Percentiles rank a stretch among this genome's conserved stretches.
Conservation (phyloP, 257 asterid species). For the Ballota nigra region DNA sequence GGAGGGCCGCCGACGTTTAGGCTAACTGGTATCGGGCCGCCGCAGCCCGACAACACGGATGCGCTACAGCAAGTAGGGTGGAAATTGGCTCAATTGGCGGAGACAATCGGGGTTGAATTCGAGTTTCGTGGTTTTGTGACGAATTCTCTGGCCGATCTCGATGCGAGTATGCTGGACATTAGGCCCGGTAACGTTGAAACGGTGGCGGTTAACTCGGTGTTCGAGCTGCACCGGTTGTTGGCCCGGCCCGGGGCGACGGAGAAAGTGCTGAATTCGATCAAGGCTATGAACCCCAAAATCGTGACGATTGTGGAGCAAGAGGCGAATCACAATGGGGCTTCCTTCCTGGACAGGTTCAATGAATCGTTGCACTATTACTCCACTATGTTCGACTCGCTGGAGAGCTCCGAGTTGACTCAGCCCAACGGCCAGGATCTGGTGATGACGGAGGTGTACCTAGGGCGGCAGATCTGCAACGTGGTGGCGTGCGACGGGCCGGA, state of each 20-base stretch:
- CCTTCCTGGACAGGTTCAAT: slow-evolving; percentile 69
- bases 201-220: slow-evolving; percentile 79
- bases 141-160: slow-evolving; percentile 68
- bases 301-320: slow-evolving; percentile 82
- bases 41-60: slow-evolving; percentile 74
- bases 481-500: slow-evolving; percentile 82
- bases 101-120: slow-evolving; percentile 63
- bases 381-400: slow-evolving; percentile 87
- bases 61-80: slow-evolving; percentile 76
- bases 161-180: slow-evolving; percentile 49
- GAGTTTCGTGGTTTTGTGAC: slow-evolving; percentile 72
- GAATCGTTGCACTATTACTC: slow-evolving; percentile 86
- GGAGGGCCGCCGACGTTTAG: slow-evolving; percentile 75
- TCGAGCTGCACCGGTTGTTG: slow-evolving; percentile 70
- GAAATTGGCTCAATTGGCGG: slow-evolving; percentile 77
- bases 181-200: slow-evolving; percentile 45
- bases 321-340: slow-evolving; percentile 65
- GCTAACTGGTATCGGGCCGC: slow-evolving; percentile 50
- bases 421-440: slow-evolving; percentile 48
- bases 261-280: slow-evolving; percentile 55
- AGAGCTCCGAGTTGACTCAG: slow-evolving; percentile 56
- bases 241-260: slow-evolving; percentile 52
- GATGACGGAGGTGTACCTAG: slow-evolving; percentile 80
- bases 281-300: slow-evolving; percentile 55
- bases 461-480: slow-evolving; percentile 85